Evolutionary conservation across 768 basidiomycete genomes (phyloP).

Genomic region (Amanita exitialis): DNA sequence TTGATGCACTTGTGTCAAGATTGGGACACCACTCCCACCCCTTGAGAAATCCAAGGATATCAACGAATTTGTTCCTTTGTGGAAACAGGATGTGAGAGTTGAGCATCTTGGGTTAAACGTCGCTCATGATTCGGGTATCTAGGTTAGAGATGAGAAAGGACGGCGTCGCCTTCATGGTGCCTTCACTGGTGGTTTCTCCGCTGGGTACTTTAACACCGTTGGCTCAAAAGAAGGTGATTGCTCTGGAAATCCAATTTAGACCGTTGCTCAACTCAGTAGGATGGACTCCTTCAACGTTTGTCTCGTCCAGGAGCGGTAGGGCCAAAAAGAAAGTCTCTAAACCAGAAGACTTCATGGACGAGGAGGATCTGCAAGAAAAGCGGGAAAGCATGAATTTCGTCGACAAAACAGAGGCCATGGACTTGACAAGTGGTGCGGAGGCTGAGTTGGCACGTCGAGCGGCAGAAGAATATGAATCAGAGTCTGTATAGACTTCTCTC

Average conservation of each 20-base stretch:
- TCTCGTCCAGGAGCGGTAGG: slow-evolving; percentile 76
- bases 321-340: slow-evolving; percentile 49
- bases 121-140: slow-evolving; percentile 10
- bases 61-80: slow-evolving; percentile 91
- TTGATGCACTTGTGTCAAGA: slow-evolving; percentile 30
- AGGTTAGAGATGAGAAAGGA: slow-evolving; percentile 93
- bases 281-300: slow-evolving; percentile 91
- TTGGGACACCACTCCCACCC: slow-evolving; percentile 90
- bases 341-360: slow-evolving; percentile 98
- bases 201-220: slow-evolving; percentile 94
- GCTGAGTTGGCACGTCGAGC: slow-evolving; percentile 26
- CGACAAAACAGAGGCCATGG: slow-evolving; percentile 74
- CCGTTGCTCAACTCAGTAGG: slow-evolving; percentile 35
- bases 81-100: slow-evolving; percentile 86
- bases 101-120: slow-evolving; percentile 4
- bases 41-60: slow-evolving; percentile 91
- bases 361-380: slow-evolving; percentile 85
- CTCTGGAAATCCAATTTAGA: neutral
- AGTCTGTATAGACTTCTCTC: slow-evolving; percentile 31
- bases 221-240: slow-evolving; percentile 86
- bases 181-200: slow-evolving; percentile 96
- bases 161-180: slow-evolving; percentile 92
- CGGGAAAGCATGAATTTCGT: slow-evolving; percentile 66
- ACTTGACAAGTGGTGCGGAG: slow-evolving; percentile 48
- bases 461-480: slow-evolving; percentile 36